phyloP scores from a whole-genome alignment of 805 yeast genomes.

The Saccharomycopsis microspora region DNA sequence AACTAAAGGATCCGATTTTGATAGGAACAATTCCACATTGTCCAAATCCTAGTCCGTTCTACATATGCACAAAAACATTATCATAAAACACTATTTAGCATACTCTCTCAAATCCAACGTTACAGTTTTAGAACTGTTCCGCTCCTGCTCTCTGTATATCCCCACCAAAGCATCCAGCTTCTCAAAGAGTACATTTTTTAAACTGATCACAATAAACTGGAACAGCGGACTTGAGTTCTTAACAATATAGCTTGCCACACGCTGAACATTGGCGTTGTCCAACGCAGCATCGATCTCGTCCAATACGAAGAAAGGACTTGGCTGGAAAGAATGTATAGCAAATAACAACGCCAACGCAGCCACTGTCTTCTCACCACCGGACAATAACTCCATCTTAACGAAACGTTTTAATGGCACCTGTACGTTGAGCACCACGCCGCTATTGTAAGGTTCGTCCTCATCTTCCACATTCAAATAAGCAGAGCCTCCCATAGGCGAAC shows the following conservation, averaged over 20 bases:
- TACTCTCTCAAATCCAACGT: constrained; percentile 63
- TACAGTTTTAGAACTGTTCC: constrained; percentile 61
- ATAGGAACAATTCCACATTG: too few relatives aligned
- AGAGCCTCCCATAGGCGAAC: constrained; percentile 82
- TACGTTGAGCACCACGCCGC: constrained; percentile 83
- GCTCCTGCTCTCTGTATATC: constrained; percentile 70
- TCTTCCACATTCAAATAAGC: constrained; percentile 82
- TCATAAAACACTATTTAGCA: constrained; percentile 20
- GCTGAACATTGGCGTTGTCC: constrained; percentile 78
- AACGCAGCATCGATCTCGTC: constrained; percentile 99
- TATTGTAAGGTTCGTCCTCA: constrained; percentile 77
- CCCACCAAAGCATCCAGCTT: constrained; percentile 88
- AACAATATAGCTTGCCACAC: constrained; percentile 77
- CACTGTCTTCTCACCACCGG: constrained; percentile 95
- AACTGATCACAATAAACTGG: constrained; percentile 87
- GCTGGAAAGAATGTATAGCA: constrained; percentile 82
- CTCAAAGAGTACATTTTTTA: constrained; percentile 80
- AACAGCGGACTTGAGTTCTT: constrained; percentile 64
- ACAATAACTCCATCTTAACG: constrained; percentile 80
- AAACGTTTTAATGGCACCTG: constrained; percentile 95
- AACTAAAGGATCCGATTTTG: too few relatives aligned
- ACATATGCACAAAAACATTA: too few relatives aligned
- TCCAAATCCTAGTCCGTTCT: too few relatives aligned
- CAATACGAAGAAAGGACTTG: constrained; percentile 90
- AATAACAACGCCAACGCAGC: constrained; percentile 91